Percentiles rank a stretch among this genome's conserved stretches.
These are phyloP conservation scores for Tuber aestivum DNA, from an alignment of 495 filamentous ascomycete genomes.

Conservation along the genomic window DNA sequence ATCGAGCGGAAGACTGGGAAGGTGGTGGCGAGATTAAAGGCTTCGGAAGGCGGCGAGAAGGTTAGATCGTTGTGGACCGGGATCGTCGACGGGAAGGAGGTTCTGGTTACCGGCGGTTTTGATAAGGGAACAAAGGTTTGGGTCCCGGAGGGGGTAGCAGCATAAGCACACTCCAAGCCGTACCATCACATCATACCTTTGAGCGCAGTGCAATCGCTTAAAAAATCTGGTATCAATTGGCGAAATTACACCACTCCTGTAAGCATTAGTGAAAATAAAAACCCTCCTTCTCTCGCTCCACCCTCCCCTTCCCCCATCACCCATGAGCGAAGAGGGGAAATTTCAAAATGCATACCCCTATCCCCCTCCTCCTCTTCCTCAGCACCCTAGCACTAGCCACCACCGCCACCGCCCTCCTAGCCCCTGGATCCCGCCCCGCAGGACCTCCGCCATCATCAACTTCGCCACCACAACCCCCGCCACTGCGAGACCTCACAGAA, in stretches of 20 bases:
- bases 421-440: no score
- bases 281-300: no score
- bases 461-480: neutral
- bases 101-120: conserved; percentile 63
- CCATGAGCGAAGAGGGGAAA: neutral
- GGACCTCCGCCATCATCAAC: neutral
- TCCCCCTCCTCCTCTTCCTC: neutral
- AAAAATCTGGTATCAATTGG: neutral
- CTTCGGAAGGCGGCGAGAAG: conserved; percentile 56
- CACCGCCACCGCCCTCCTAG: neutral
- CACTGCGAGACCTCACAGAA: neutral
- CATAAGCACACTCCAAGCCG: neutral
- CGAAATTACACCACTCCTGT: neutral
- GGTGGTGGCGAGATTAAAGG: conserved; percentile 49
- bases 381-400: neutral
- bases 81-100: conserved; percentile 51
- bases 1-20: conserved; percentile 59
- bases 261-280: neutral
- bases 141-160: conserved; percentile 42
- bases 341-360: neutral
- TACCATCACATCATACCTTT: no score
- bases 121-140: conserved; percentile 60
- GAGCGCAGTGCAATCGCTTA: neutral
- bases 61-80: conserved; percentile 63
- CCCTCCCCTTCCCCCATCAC: neutral